A percentile compares a stretch with the other conserved stretches of the same genome.
Evolutionary conservation across 352 stramenopile genomes (phyloP).

Genomic region (Phytophthora megakarya): DNA sequence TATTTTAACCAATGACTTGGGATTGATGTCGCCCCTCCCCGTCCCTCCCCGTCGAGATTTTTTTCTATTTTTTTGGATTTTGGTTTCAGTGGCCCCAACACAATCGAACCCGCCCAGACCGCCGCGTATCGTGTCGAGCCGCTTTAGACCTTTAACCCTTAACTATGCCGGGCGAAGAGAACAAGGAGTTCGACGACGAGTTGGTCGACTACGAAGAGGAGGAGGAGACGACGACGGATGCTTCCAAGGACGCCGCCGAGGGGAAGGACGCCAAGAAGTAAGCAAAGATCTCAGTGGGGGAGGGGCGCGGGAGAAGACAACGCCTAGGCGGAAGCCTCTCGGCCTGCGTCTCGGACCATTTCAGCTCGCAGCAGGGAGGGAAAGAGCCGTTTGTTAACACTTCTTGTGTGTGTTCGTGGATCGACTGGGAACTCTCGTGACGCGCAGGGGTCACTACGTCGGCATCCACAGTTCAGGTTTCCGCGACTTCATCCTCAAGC

Average conservation of each 20-base stretch:
- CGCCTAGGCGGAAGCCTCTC: slow-evolving; percentile 24
- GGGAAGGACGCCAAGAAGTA: slow-evolving; percentile 92
- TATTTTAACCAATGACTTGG: slow-evolving; percentile 20
- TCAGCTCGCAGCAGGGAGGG: neutral
- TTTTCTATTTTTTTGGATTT: slow-evolving; percentile 29
- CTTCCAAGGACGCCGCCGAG: slow-evolving; percentile 72
- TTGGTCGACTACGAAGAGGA: slow-evolving; percentile 91
- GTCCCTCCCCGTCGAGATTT: slow-evolving; percentile 8
- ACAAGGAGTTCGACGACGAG: slow-evolving; percentile 91
- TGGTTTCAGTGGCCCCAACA: slow-evolving; percentile 34
- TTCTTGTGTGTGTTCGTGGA: slow-evolving; percentile 81
- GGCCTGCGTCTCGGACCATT: slow-evolving; percentile 11
- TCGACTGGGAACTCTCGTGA: slow-evolving; percentile 27
- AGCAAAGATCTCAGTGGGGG: slow-evolving; percentile 50
- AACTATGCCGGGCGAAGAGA: slow-evolving; percentile 81
- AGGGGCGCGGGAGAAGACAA: slow-evolving; percentile 32
- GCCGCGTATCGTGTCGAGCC: slow-evolving; percentile 22
- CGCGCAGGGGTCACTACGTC: slow-evolving; percentile 97
- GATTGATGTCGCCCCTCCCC: slow-evolving; percentile 23
- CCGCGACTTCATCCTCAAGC: slow-evolving; percentile 99
- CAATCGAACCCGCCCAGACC: slow-evolving; percentile 39
- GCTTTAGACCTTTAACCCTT: slow-evolving; percentile 11
- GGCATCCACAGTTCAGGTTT: slow-evolving; percentile 99
- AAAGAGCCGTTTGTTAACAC: slow-evolving; percentile 73
- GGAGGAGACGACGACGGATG: slow-evolving; percentile 81